These are phyloP conservation scores for Penicillium aurantiogriseum DNA, from an alignment of 2,329 filamentous ascomycete species.

Conservation along the genomic window DNA sequence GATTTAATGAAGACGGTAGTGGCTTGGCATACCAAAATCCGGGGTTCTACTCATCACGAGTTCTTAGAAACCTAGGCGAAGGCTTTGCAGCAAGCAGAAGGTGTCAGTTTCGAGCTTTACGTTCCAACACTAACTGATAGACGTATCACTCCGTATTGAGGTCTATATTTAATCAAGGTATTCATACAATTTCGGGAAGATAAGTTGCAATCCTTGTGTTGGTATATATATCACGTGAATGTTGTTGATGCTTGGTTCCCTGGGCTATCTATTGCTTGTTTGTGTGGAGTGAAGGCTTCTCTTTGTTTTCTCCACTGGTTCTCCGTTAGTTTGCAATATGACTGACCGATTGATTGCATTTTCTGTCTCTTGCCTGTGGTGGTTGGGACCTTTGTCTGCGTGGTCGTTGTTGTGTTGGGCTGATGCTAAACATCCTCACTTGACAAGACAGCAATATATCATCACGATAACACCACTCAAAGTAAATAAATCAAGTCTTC, in stretches of 20 bases:
- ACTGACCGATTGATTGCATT: too few species aligned
- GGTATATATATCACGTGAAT: too few species aligned
- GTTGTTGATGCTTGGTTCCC: too few species aligned
- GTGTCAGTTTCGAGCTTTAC: background rate
- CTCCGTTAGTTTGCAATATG: too few species aligned
- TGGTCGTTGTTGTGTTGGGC: background rate
- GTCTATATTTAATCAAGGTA: background rate
- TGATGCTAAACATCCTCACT: background rate
- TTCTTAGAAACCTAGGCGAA: background rate
- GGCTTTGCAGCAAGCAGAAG: background rate
- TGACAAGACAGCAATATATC: background rate
- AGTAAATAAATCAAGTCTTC: background rate
- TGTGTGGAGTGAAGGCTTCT: too few species aligned
- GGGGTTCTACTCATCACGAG: background rate
- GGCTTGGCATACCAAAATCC: background rate
- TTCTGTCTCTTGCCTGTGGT: too few species aligned
- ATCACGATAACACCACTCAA: background rate
- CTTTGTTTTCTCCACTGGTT: too few species aligned
- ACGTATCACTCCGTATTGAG: background rate
- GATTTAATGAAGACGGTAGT: background rate
- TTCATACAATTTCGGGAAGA: background rate
- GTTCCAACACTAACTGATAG: background rate
- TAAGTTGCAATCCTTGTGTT: background rate
- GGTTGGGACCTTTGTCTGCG: background rate
- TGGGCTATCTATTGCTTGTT: too few species aligned